A percentile compares a stretch with the other conserved stretches of the same genome.
Evolutionary conservation across 257 asterid species (phyloP).

Genomic region (Petunia secreta): DNA sequence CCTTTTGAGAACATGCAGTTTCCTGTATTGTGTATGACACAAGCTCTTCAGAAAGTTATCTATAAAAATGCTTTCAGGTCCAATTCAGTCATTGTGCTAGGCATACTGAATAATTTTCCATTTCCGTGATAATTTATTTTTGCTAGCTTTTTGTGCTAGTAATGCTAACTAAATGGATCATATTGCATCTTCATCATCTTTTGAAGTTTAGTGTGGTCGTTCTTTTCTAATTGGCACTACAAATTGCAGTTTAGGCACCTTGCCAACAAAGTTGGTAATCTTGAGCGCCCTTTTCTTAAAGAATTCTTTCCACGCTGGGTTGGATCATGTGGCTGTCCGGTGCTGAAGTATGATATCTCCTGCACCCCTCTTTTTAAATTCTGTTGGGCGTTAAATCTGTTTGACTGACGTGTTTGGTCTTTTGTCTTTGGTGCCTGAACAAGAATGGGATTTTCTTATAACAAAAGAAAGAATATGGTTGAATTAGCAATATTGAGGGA

Average conservation of each 20-base stretch:
- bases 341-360: conserved; percentile 69
- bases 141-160: neutral
- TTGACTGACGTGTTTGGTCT: conserved; percentile 41
- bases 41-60: neutral
- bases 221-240: conserved; percentile 12
- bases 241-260: conserved; percentile 89
- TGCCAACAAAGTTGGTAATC: conserved; percentile 96
- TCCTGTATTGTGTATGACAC: neutral
- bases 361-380: conserved; percentile 34
- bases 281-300: conserved; percentile 98
- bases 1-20: neutral
- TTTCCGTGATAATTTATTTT: neutral
- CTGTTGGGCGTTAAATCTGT: conserved; percentile 29
- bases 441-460: conserved; percentile 97
- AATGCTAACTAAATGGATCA: conserved; percentile 15
- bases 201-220: neutral
- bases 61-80: conserved; percentile 8
- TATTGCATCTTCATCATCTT: conserved; percentile 11
- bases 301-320: conserved; percentile 99
- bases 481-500: conserved; percentile 93
- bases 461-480: conserved; percentile 92
- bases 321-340: conserved; percentile 98
- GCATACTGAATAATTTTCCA: neutral
- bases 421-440: conserved; percentile 35
- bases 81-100: neutral